Evolutionary conservation across 306 rosid genomes (phyloP).

Genomic region (Pterocarpus macrocarpus): DNA sequence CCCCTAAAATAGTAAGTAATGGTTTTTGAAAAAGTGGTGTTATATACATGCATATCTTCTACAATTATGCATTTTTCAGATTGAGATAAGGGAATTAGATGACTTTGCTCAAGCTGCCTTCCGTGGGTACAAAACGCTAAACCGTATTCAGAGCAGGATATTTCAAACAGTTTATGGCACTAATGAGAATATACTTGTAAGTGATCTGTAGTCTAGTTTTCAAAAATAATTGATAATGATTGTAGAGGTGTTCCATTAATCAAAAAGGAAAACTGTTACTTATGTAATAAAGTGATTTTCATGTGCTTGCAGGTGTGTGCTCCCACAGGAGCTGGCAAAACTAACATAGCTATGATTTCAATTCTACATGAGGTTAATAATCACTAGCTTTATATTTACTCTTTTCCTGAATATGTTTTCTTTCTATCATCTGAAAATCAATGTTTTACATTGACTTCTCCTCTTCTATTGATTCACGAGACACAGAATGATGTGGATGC

Average conservation of each 20-base stretch:
- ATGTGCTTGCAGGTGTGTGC: conserved; percentile 88
- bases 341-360: conserved; percentile 97
- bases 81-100: conserved; percentile 88
- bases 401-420: conserved; percentile 35
- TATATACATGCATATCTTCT: conserved; percentile 44
- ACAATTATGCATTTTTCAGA: conserved; percentile 60
- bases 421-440: conserved; percentile 21
- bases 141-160: conserved; percentile 95
- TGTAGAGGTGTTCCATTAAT: conserved; percentile 9
- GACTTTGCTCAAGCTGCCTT: conserved; percentile 99
- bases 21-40: conserved; percentile 32
- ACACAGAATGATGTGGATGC: conserved; percentile 23
- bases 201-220: conserved; percentile 47
- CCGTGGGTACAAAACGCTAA: conserved; percentile 84
- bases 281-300: conserved; percentile 40
- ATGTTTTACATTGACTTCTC: conserved; percentile 22
- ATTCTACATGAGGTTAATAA: conserved; percentile 88
- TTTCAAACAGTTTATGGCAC: conserved; percentile 86
- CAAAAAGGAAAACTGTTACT: conserved; percentile 31
- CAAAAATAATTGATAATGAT: conserved; percentile 22
- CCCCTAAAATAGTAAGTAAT: conserved; percentile 23
- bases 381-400: conserved; percentile 33
- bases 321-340: conserved; percentile 99
- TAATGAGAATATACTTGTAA: conserved; percentile 92
- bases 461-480: conserved; percentile 28